phyloP scores from a whole-genome alignment of 495 filamentous ascomycete genomes.

The Lasiosphaeriaceae sp. region DNA sequence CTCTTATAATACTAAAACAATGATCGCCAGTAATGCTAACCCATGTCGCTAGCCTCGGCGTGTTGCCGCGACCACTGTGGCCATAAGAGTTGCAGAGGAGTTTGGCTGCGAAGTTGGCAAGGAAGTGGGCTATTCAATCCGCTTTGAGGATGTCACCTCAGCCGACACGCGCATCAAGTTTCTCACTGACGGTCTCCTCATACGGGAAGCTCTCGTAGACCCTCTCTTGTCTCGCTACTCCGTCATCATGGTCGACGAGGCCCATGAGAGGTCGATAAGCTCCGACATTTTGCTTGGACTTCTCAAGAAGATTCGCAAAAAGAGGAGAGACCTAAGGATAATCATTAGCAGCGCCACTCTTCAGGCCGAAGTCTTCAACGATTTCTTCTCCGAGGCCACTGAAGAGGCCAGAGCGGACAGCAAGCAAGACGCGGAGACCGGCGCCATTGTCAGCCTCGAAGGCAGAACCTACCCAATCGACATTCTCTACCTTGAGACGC shows the following conservation, averaged over 20 bases:
- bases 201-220: constrained; percentile 91
- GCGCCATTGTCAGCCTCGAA: constrained; percentile 82
- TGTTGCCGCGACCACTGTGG: constrained; percentile 90
- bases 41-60: constrained; percentile 65
- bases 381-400: constrained; percentile 64
- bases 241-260: constrained; percentile 98
- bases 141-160: constrained; percentile 95
- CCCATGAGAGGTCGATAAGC: constrained; percentile 92
- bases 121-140: constrained; percentile 93
- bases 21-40: background rate
- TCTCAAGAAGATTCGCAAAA: constrained; percentile 88
- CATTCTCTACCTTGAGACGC: constrained; percentile 74
- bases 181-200: constrained; percentile 89
- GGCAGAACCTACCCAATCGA: constrained; percentile 93
- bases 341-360: constrained; percentile 92
- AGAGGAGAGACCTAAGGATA: constrained; percentile 77
- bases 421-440: constrained; percentile 41
- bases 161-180: constrained; percentile 89
- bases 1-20: background rate
- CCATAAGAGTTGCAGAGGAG: constrained; percentile 87
- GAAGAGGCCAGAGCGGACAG: constrained; percentile 42
- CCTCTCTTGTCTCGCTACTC: constrained; percentile 90
- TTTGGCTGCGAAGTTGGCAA: constrained; percentile 87
- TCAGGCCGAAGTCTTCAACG: constrained; percentile 83
- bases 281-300: constrained; percentile 90